Conservation (phyloP, 306 rosid genomes). For the Dicorynia guianensis region DNA sequence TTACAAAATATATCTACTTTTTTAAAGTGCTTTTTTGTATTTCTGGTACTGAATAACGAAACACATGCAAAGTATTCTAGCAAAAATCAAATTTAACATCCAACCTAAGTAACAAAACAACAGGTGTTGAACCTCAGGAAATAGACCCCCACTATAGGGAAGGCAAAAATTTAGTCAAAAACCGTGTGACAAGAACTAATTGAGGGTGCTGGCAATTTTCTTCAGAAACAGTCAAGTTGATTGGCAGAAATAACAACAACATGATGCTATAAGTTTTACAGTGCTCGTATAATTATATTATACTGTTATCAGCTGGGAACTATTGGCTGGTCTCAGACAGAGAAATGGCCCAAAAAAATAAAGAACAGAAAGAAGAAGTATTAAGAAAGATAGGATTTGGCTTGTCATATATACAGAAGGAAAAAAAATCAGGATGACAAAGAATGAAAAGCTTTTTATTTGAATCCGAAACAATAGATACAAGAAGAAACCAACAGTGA, state of each 20-base stretch:
- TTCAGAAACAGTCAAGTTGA: constrained; percentile 21
- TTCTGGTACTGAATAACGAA: neutral
- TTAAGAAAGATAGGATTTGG: constrained; percentile 10
- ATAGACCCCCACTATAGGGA: too few species aligned
- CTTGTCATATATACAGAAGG: constrained; percentile 16
- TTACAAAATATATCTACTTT: neutral
- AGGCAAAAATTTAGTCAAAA: neutral
- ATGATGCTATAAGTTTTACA: constrained; percentile 1
- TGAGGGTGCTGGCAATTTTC: constrained; percentile 17
- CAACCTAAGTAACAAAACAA: neutral
- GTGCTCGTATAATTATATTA: constrained; percentile 20
- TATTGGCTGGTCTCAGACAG: constrained; percentile 29
- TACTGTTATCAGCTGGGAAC: neutral
- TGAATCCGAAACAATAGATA: constrained; percentile 38
- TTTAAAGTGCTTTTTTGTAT: neutral
- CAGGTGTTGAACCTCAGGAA: neutral
- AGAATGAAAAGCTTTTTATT: constrained; percentile 20
- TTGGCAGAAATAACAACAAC: constrained; percentile 8
- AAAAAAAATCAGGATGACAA: constrained; percentile 19
- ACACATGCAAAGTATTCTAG: neutral
- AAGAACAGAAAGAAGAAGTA: neutral
- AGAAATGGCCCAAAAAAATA: constrained; percentile 1
- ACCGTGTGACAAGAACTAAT: neutral
- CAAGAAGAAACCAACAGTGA: constrained; percentile 27
- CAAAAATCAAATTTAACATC: neutral